These are phyloP conservation scores for Aphanomyces cochlioides DNA, from an alignment of 352 stramenopile genomes.

Conservation along the genomic window DNA sequence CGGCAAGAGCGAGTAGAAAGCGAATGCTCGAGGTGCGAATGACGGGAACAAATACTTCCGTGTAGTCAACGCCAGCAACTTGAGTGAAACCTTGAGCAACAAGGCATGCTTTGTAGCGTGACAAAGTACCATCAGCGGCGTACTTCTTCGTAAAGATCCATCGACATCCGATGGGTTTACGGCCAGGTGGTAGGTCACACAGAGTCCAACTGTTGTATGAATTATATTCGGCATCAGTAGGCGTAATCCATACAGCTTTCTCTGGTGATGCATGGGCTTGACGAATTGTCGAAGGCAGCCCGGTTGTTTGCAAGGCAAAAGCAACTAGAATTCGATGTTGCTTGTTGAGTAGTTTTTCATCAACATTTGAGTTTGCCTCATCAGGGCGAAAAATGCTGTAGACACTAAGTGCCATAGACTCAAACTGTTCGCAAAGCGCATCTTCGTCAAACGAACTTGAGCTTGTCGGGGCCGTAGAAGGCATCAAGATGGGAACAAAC, in stretches of 20 bases:
- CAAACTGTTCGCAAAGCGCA: too few species aligned
- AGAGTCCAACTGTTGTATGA: neutral
- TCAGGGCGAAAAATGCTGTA: neutral
- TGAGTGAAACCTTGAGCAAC: conserved; percentile 10
- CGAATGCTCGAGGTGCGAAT: too few species aligned
- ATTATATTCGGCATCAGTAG: conserved; percentile 5
- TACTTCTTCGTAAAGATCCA: conserved; percentile 5
- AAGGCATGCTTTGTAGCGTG: neutral
- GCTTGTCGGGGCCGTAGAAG: too few species aligned
- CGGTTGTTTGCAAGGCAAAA: neutral
- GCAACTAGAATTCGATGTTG: neutral
- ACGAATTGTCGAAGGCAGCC: neutral
- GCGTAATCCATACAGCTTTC: neutral
- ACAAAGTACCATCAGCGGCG: neutral
- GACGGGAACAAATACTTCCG: too few species aligned
- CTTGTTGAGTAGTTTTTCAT: neutral
- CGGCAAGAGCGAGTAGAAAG: too few species aligned
- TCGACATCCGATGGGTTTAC: neutral
- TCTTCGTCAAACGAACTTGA: too few species aligned
- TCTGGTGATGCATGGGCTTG: neutral
- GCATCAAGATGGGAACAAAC: too few species aligned
- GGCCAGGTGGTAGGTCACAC: neutral
- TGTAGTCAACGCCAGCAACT: conserved; percentile 1
- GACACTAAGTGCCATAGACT: neutral
- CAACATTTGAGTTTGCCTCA: neutral